Percentiles rank a stretch among this genome's conserved stretches.
phyloP scores from a whole-genome alignment of 140 eudicot genomes.

The Flaveria floridana region DNA sequence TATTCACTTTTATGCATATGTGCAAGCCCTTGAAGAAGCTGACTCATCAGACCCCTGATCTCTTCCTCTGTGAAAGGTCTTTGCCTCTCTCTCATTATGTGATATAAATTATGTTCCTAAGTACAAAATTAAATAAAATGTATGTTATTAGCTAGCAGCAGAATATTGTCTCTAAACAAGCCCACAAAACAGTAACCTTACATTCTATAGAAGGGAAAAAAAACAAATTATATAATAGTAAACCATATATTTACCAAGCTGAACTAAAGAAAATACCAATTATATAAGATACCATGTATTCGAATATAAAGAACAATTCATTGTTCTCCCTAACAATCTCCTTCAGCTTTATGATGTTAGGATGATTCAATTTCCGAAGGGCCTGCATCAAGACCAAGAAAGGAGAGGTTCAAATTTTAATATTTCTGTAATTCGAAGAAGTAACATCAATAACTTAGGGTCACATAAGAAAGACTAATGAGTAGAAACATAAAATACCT shows the following conservation, averaged over 20 bases:
- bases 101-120: conserved; percentile 84
- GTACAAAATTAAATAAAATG: conserved; percentile 10
- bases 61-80: conserved; percentile 84
- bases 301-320: conserved; percentile 85
- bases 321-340: conserved; percentile 86
- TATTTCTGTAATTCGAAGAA: neutral
- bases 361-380: conserved; percentile 80
- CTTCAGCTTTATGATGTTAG: conserved; percentile 85
- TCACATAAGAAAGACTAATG: conserved; percentile 12
- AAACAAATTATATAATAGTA: neutral
- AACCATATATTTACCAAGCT: neutral
- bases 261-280: neutral
- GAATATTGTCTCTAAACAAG: neutral
- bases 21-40: conserved; percentile 82
- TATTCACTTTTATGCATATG: conserved; percentile 83
- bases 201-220: neutral
- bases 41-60: conserved; percentile 67
- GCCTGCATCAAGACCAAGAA: conserved; percentile 49
- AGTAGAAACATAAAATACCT: conserved; percentile 47
- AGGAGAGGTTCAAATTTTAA: conserved; percentile 10
- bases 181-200: neutral
- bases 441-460: neutral
- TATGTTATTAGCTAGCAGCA: neutral
- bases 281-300: conserved; percentile 69
- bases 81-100: conserved; percentile 67